phyloP scores from a whole-genome alignment of 208 protist genomes.

The Phytomonas sp. region DNA sequence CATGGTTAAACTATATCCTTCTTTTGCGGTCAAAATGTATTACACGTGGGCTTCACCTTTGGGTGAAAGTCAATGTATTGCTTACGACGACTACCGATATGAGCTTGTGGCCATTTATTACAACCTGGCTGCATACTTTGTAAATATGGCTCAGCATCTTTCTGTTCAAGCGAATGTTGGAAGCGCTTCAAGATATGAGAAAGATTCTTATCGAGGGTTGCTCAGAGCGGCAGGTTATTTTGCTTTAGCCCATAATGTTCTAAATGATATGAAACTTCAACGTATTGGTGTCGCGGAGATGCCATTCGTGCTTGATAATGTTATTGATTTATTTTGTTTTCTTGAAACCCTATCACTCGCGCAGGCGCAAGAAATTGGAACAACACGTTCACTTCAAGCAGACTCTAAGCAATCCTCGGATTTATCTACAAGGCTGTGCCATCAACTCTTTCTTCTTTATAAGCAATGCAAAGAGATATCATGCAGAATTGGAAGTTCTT shows the following conservation, averaged over 20 bases:
- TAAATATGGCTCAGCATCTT: slow-evolving; percentile 49
- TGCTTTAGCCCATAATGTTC: slow-evolving; percentile 24
- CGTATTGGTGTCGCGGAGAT: slow-evolving; percentile 28
- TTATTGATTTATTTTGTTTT: slow-evolving; percentile 20
- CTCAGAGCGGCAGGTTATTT: slow-evolving; percentile 57
- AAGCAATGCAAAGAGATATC: slow-evolving; percentile 18
- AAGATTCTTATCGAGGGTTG: slow-evolving; percentile 54
- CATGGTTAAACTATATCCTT: slow-evolving; percentile 21
- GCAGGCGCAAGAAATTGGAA: slow-evolving; percentile 62
- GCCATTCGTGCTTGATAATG: slow-evolving; percentile 24
- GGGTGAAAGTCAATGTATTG: slow-evolving; percentile 22
- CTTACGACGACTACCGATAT: slow-evolving; percentile 66
- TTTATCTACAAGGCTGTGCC: slow-evolving; percentile 26
- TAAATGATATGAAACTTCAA: slow-evolving; percentile 27
- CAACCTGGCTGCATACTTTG: slow-evolving; percentile 38
- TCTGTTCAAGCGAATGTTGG: slow-evolving; percentile 24
- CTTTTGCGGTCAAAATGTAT: slow-evolving; percentile 31
- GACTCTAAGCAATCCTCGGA: slow-evolving; percentile 25
- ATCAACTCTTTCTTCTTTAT: slow-evolving; percentile 54
- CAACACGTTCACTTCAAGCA: slow-evolving; percentile 28
- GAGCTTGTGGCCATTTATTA: slow-evolving; percentile 60
- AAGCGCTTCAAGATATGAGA: slow-evolving; percentile 24
- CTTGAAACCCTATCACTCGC: slow-evolving; percentile 34
- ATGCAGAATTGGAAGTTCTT: slow-evolving; percentile 14
- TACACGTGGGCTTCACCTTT: slow-evolving; percentile 55